These are phyloP conservation scores for Pestalotiopsis sp. DNA, from an alignment of 2,329 filamentous ascomycete species.

Conservation along the genomic window DNA sequence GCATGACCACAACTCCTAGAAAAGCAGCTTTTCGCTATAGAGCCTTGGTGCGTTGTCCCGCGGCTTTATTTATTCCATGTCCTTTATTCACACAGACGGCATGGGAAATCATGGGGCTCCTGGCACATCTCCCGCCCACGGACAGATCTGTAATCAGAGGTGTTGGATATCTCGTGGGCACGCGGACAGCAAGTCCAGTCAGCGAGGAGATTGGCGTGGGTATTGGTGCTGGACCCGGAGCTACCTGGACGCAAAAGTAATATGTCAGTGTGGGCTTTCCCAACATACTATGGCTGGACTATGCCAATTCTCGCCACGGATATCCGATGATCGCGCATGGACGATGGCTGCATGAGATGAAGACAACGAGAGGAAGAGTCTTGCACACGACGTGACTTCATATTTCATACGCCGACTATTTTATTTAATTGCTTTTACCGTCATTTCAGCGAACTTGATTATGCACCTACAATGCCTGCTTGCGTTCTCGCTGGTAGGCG, in stretches of 20 bases:
- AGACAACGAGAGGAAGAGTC: not conserved
- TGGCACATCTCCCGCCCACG: constrained; percentile 14
- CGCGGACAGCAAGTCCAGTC: constrained; percentile 11
- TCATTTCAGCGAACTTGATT: too few species aligned
- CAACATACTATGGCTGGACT: constrained; percentile 6
- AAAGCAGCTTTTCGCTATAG: too few species aligned
- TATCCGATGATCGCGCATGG: constrained; percentile 11
- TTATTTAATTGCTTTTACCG: too few species aligned
- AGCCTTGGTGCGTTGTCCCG: too few species aligned
- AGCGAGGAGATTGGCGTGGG: constrained; percentile 2
- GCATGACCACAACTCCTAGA: too few species aligned
- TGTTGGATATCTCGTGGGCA: constrained; percentile 5
- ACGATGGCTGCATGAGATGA: not conserved
- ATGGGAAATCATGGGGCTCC: constrained; percentile 33
- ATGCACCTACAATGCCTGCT: too few species aligned
- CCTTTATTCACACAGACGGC: constrained; percentile 29
- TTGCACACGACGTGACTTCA: too few species aligned
- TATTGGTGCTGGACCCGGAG: constrained; percentile 11
- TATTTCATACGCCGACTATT: too few species aligned
- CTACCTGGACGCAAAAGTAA: constrained; percentile 3
- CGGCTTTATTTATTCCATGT: too few species aligned
- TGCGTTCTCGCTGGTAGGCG: too few species aligned
- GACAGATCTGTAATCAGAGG: not conserved
- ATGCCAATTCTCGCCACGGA: constrained; percentile 6
- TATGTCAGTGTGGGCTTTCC: constrained; percentile 11